Percentiles rank a stretch among this genome's conserved stretches.
These are phyloP conservation scores for Besnoitia besnoiti DNA, from an alignment of 169 alveolate genomes.

Conservation along the genomic window DNA sequence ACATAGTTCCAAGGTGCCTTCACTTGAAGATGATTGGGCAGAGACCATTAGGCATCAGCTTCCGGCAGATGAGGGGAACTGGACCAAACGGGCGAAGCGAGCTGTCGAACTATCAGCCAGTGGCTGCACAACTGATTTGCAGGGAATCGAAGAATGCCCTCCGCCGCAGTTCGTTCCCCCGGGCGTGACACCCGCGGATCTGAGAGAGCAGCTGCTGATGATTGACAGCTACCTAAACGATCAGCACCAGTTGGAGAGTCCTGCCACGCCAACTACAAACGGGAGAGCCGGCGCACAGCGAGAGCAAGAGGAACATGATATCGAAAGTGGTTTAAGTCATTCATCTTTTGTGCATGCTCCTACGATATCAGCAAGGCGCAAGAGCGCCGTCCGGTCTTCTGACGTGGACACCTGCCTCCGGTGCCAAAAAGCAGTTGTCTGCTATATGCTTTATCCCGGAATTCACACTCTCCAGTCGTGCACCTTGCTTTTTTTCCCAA, in stretches of 20 bases:
- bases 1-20: neutral
- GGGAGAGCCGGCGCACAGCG: no score
- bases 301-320: no score
- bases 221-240: neutral
- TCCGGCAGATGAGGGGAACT: neutral
- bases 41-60: neutral
- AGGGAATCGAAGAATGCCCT: neutral
- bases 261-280: no score
- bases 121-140: neutral
- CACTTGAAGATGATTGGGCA: neutral
- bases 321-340: neutral
- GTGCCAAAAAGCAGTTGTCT: slow-evolving; percentile 22
- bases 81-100: neutral
- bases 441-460: slow-evolving; percentile 29
- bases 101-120: neutral
- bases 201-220: slow-evolving; percentile 11
- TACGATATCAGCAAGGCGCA: neutral
- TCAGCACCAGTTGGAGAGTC: slow-evolving; percentile 20
- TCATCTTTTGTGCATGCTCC: neutral
- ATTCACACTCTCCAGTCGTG: slow-evolving; percentile 35
- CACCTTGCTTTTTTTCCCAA: slow-evolving; percentile 4
- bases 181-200: neutral
- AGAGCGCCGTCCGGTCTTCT: neutral
- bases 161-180: slow-evolving; percentile 18
- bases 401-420: slow-evolving; percentile 13